These are phyloP conservation scores for Miscanthus sacchariflorus DNA, from an alignment of 202 grass and related monocot species.

Conservation along the genomic window DNA sequence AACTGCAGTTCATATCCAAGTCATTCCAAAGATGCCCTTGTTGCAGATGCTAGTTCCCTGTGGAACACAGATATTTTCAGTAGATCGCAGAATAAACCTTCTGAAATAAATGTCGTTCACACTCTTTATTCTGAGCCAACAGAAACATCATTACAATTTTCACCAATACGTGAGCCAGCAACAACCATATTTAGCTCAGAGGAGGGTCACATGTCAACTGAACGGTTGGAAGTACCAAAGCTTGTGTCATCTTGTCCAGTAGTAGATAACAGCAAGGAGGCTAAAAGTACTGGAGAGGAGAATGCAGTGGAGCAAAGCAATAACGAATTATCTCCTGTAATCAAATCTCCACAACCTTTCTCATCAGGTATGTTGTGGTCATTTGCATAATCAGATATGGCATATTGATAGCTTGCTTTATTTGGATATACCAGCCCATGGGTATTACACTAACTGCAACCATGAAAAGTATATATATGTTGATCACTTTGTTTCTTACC, in stretches of 20 bases:
- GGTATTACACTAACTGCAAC: conserved; percentile 7
- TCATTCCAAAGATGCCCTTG: conserved; percentile 37
- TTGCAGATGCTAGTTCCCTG: conserved; percentile 35
- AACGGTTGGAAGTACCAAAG: conserved; percentile 36
- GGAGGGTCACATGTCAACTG: conserved; percentile 39
- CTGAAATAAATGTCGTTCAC: conserved; percentile 40
- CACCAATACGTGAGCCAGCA: conserved; percentile 58
- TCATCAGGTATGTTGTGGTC: conserved; percentile 48
- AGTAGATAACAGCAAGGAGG: conserved; percentile 32
- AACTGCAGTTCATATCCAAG: conserved; percentile 47
- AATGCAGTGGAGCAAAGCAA: conserved; percentile 36
- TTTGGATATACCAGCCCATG: conserved; percentile 7
- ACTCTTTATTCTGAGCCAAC: conserved; percentile 40
- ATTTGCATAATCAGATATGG: conserved; percentile 36
- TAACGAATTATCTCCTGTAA: conserved; percentile 29
- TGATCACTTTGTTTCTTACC: conserved; percentile 14
- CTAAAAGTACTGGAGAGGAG: conserved; percentile 46
- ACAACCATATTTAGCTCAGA: conserved; percentile 34
- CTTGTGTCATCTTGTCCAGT: conserved; percentile 47
- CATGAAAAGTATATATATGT: conserved; percentile 31
- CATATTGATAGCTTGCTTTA: conserved; percentile 43
- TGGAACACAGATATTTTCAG: conserved; percentile 43
- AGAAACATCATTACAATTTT: conserved; percentile 56
- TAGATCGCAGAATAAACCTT: conserved; percentile 31
- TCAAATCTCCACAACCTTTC: conserved; percentile 39